Evolutionary conservation across 148 eudicot genomes (phyloP), one percentile per base, ranked within the genome.

Genomic region (Cornus controversa): DNA sequence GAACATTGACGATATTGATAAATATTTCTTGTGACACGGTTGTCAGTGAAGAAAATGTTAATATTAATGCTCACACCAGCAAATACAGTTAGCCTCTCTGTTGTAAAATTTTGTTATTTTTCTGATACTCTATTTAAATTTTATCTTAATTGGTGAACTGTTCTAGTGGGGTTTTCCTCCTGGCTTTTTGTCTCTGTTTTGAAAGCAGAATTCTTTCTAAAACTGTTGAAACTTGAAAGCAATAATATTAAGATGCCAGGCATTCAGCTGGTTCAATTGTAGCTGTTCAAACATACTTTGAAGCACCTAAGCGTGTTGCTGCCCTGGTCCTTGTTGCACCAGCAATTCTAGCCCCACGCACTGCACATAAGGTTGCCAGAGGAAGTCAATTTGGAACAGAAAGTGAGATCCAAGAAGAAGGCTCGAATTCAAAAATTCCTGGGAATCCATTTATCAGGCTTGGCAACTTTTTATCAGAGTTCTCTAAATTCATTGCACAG

Each of bases 321-420:
- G 99, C 96, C 63, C 78, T 95, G 77, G 88, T 95, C 81, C 94
- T 95, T 65, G 94, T 95, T 58, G 99, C 94, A 31, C 99, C 97
- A 8, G 99, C 99, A 73, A 93, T 95, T 80, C 0, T 93, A 10
- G 92, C 97, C 60, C 97, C 97, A 10, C 75, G 79, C 31, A 73
- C 82, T 64, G 62, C 76, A 70, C 81, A 73, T 42, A 90, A 87
- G 72, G 70, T 68, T 62, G 65, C 70, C 24, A 83, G 82, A 71
- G 77, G 80, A 75, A 81, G 81, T 67, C 80, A 84, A 24, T 73
- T n/a, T 37, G 74, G 76, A 57, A 81, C 64, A 77, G 80, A 83
- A 24, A 70, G 79, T 54, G 84, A 79, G 60, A 75, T 26, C 57
- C 83, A 84, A 83, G 86, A 85, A 72, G 83, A 81, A 75, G 79